phyloP scores from a whole-genome alignment of 179 eudicot genomes.

The Amaranthus tricolor region DNA sequence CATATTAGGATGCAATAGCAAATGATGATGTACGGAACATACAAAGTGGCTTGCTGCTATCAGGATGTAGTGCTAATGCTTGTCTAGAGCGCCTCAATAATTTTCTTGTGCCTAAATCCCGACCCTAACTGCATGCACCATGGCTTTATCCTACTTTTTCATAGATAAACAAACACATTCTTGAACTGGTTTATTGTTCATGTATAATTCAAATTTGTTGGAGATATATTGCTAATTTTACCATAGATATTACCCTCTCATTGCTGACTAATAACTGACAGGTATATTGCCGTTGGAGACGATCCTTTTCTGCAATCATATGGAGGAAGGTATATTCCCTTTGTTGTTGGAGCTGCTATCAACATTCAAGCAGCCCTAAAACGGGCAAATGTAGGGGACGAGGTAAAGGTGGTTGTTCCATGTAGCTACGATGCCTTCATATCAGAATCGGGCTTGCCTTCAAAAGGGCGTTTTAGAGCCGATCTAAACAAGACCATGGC shows the following conservation, averaged over 20 bases:
- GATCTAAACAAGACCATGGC: constrained; percentile 76
- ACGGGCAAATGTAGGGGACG: constrained; percentile 55
- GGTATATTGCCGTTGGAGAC: constrained; percentile 82
- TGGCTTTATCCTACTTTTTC: not conserved
- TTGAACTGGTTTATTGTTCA: not conserved
- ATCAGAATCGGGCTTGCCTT: constrained; percentile 63
- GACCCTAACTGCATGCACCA: not conserved
- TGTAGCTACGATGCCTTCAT: constrained; percentile 72
- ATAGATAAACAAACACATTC: not conserved
- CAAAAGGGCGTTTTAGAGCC: constrained; percentile 66
- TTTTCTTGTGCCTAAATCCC: not conserved
- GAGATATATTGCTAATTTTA: no score
- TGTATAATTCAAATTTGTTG: not conserved
- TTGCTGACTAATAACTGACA: constrained; percentile 24
- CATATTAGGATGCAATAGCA: not conserved
- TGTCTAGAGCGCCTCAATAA: not conserved
- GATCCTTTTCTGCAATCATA: constrained; percentile 73
- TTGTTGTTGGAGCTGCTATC: constrained; percentile 71
- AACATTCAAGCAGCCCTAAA: constrained; percentile 68
- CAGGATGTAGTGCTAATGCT: not conserved
- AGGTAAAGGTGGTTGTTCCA: constrained; percentile 68
- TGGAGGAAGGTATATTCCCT: constrained; percentile 57
- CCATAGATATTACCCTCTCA: not conserved
- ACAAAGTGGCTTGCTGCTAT: not conserved
- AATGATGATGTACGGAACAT: not conserved